phyloP scores from a whole-genome alignment of 495 filamentous ascomycete species.

The Podospora pseudocomata region DNA sequence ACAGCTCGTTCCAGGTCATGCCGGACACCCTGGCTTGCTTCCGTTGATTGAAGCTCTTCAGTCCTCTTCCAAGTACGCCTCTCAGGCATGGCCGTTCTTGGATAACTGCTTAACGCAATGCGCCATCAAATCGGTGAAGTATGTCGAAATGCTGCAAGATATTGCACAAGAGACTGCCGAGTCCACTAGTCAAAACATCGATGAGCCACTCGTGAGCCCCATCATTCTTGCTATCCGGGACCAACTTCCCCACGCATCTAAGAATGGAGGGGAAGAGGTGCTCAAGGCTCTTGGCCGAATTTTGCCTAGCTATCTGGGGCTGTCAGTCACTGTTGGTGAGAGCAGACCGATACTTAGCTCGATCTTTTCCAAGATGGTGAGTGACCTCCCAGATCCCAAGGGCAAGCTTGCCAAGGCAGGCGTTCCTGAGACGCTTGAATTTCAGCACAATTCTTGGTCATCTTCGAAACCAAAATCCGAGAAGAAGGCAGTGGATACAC shows the following conservation, averaged over 20 bases:
- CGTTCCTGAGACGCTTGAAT: constrained; percentile 12
- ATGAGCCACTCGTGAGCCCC: constrained; percentile 35
- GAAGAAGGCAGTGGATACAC: neutral
- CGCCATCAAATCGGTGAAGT: constrained; percentile 69
- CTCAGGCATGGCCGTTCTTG: constrained; percentile 58
- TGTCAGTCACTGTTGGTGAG: constrained; percentile 37
- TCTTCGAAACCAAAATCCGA: neutral
- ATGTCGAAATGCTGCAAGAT: constrained; percentile 54
- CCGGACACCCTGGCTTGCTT: constrained; percentile 46
- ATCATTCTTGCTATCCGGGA: constrained; percentile 64
- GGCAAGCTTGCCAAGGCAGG: constrained; percentile 20
- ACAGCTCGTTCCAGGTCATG: constrained; percentile 41
- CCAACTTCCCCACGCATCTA: constrained; percentile 69
- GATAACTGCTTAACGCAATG: constrained; percentile 75
- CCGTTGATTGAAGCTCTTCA: constrained; percentile 52
- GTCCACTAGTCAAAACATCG: constrained; percentile 11
- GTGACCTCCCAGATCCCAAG: constrained; percentile 20
- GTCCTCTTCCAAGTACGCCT: constrained; percentile 10
- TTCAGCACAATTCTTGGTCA: constrained; percentile 21
- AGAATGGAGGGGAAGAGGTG: constrained; percentile 41
- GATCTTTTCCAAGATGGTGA: constrained; percentile 30
- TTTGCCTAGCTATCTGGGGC: constrained; percentile 55
- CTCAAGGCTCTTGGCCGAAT: constrained; percentile 50
- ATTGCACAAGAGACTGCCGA: constrained; percentile 26
- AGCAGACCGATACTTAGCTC: constrained; percentile 39